Conservation (phyloP, 495 filamentous ascomycete species). For the Acidiella bohemica region DNA sequence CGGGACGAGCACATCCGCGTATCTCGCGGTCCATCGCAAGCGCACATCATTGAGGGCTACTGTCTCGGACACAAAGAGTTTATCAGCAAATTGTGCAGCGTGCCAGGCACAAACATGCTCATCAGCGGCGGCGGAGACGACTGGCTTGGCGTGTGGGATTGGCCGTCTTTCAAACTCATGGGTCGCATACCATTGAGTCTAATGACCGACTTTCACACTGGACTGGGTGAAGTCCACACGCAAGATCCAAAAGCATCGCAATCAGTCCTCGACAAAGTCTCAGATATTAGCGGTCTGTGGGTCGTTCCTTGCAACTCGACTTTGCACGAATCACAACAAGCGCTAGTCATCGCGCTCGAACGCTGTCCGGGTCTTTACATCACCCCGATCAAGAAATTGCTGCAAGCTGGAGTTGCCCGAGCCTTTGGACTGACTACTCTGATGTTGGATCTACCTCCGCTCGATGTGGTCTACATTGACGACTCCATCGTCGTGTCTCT, state of each 20-base stretch:
- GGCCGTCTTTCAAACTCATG: slow-evolving; percentile 31
- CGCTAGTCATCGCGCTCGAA: slow-evolving; percentile 1
- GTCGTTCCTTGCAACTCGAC: slow-evolving; percentile 1
- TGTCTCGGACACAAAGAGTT: slow-evolving; percentile 80
- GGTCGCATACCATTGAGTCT: neutral
- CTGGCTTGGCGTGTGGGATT: slow-evolving; percentile 69
- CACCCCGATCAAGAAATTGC: neutral
- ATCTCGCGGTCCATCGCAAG: slow-evolving; percentile 67
- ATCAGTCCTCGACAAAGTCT: no score
- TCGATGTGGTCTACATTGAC: slow-evolving; percentile 6
- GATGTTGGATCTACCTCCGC: neutral
- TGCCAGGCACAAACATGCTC: slow-evolving; percentile 46
- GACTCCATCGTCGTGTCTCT: slow-evolving; percentile 5
- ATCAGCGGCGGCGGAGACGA: slow-evolving; percentile 81
- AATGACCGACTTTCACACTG: neutral
- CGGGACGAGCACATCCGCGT: slow-evolving; percentile 95
- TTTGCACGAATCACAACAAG: neutral
- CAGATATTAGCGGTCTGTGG: slow-evolving; percentile 15
- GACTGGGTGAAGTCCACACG: neutral
- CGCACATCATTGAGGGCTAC: slow-evolving; percentile 76
- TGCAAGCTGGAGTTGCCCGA: neutral
- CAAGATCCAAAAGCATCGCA: neutral
- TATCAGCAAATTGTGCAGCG: slow-evolving; percentile 52
- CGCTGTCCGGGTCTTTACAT: neutral
- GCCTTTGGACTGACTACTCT: neutral